Base-by-base conservation (phyloP, 805 yeast genomes). In the Millerago galiae region DNA sequence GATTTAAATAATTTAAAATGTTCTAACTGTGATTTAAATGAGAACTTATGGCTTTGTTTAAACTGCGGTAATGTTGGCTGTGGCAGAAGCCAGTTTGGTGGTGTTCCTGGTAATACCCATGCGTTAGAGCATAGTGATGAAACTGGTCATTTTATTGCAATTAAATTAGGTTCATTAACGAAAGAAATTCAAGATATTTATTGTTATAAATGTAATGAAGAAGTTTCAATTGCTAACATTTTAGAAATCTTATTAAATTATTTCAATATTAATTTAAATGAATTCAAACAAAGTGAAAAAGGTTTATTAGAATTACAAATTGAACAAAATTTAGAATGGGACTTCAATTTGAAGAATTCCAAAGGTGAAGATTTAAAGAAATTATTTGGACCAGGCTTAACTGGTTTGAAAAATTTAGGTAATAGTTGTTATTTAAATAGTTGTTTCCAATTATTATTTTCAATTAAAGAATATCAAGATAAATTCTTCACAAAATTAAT, bases 71-170 rank as follows among this genome's bases (percentile, higher is more conserved):
- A 74, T n/a, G 54, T 89, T 10, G 96, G 96, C 5, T 93, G 99
- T 65, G 99, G 99, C 6, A 70, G 99, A 50, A 80, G 81, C 27
- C 99, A 93, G 62, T 87, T 85, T 57, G 99, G 98, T 29, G 91
- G 95, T 18, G 77, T 84, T 11, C 83, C 89, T n/a, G 99, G 99
- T 6, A 79, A 91, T 57, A 81, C 95, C 0, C 99, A 93, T 61
- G 98, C 95, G 0, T 65, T 91, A 45, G 59, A 62, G 0, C 99
- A 93, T 62, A 81, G 60, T 55, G 76, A 81, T 31, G 40, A 56
- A 11, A 51, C 75, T 0, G 70, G 68, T 1, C 99, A 93, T 62
- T 77, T 87, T 2, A 77, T 90, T 14, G 96, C 97, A 0, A 85
- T 90, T 8, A 93, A 93, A 56, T 65, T 93, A 36, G 99, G 99